Conservation (phyloP, 768 basidiomycete genomes). For the Boletellus emodensis region DNA sequence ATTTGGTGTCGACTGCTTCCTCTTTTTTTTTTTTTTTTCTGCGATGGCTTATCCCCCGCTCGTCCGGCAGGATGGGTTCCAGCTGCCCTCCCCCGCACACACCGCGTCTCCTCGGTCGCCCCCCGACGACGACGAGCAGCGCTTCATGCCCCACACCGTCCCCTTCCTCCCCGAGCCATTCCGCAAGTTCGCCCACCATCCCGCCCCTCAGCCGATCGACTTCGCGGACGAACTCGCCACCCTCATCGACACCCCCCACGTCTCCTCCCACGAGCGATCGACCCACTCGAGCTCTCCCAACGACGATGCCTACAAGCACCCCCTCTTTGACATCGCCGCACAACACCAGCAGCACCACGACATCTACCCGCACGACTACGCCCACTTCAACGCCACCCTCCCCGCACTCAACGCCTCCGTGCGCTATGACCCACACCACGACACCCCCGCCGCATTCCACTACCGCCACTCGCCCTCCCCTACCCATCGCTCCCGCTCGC, state of each 20-base stretch:
- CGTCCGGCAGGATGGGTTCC: conserved; percentile 72
- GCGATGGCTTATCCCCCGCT: conserved; percentile 29
- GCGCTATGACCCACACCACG: conserved; percentile 46
- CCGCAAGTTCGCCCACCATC: conserved; percentile 43
- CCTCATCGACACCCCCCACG: conserved; percentile 43
- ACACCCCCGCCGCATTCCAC: conserved; percentile 21
- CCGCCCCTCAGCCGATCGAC: conserved; percentile 39
- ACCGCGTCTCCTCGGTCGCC: conserved; percentile 28
- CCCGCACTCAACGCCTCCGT: conserved; percentile 48
- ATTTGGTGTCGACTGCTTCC: conserved; percentile 4
- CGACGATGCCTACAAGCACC: conserved; percentile 46
- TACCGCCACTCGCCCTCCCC: conserved; percentile 30
- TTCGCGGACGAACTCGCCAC: conserved; percentile 66
- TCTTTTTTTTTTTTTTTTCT: too few relatives aligned
- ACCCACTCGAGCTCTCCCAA: conserved; percentile 40
- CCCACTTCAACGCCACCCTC: conserved; percentile 48
- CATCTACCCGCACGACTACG: conserved; percentile 30
- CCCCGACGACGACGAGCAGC: conserved; percentile 27
- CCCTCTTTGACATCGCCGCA: conserved; percentile 62
- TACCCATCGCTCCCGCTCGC: conserved; percentile 43
- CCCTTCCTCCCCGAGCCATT: conserved; percentile 52
- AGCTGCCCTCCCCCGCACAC: conserved; percentile 47
- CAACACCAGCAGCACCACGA: conserved; percentile 25
- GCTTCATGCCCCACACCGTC: conserved; percentile 44
- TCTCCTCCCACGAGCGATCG: conserved; percentile 39